These are phyloP conservation scores for Globisporangium alternatum DNA, from an alignment of 352 stramenopile species.

Conservation along the genomic window DNA sequence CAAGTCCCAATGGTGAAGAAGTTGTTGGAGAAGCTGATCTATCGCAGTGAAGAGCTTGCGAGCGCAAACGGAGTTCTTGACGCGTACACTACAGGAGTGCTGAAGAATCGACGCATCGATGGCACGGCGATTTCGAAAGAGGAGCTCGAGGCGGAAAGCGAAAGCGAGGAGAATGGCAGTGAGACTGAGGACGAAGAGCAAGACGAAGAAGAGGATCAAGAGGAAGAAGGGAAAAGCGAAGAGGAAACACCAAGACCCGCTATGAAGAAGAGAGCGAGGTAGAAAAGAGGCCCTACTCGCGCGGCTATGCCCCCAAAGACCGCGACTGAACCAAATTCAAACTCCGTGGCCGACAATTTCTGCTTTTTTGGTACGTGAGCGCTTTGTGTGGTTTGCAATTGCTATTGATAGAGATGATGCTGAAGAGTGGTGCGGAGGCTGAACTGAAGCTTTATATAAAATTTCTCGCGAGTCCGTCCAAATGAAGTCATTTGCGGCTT, in stretches of 20 bases:
- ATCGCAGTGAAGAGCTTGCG: conserved; percentile 50
- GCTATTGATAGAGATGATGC: conserved; percentile 8
- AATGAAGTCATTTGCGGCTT: background rate
- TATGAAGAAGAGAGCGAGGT: conserved; percentile 12
- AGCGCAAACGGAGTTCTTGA: conserved; percentile 51
- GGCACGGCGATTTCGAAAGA: conserved; percentile 53
- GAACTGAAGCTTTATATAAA: conserved; percentile 1
- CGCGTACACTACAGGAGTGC: conserved; percentile 54
- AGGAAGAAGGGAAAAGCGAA: conserved; percentile 13
- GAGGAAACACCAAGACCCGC: background rate
- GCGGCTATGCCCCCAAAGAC: background rate
- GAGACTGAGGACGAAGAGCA: conserved; percentile 25
- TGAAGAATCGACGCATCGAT: conserved; percentile 71
- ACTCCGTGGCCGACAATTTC: background rate
- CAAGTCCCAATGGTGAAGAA: conserved; percentile 70
- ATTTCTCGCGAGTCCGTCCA: background rate
- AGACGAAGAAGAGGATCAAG: conserved; percentile 17
- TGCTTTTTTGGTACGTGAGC: conserved; percentile 4
- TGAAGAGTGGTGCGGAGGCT: background rate
- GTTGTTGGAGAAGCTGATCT: conserved; percentile 58
- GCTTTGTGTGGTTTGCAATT: background rate
- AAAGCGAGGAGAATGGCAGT: conserved; percentile 16
- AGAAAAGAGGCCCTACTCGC: background rate
- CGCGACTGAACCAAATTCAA: background rate
- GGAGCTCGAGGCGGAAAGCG: conserved; percentile 26